A percentile compares a stretch with the other conserved stretches of the same genome.
These are phyloP conservation scores for Phytophthora fragariae DNA, from an alignment of 352 stramenopile species.

Conservation along the genomic window DNA sequence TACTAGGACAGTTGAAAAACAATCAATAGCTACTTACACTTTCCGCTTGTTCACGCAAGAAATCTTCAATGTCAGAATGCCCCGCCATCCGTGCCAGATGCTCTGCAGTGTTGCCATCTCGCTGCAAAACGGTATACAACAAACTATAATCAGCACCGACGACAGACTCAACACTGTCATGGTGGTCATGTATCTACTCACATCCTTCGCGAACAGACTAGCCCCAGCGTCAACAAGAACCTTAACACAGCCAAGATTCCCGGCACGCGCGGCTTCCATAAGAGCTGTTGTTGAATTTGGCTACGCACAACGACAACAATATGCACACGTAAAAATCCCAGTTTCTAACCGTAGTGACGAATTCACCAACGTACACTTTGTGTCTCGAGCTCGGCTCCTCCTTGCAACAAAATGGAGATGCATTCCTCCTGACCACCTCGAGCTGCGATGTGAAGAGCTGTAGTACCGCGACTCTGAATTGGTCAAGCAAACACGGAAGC, in stretches of 20 bases:
- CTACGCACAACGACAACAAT: constrained; percentile 35
- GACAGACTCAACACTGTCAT: background rate
- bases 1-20: background rate
- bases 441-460: constrained; percentile 83
- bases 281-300: constrained; percentile 88
- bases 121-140: constrained; percentile 36
- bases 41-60: constrained; percentile 80
- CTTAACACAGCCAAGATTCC: constrained; percentile 80
- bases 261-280: constrained; percentile 87
- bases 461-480: constrained; percentile 78
- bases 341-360: background rate
- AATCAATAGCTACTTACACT: constrained; percentile 58
- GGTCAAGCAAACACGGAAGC: background rate
- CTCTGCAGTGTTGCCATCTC: constrained; percentile 83
- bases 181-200: constrained; percentile 38
- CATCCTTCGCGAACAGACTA: constrained; percentile 78
- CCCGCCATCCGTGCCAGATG: constrained; percentile 64
- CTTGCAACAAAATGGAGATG: constrained; percentile 73
- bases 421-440: constrained; percentile 79
- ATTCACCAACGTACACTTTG: constrained; percentile 63
- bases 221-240: constrained; percentile 73
- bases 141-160: background rate
- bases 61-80: constrained; percentile 80
- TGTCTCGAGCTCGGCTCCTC: constrained; percentile 74
- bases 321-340: background rate